Conservation (phyloP, 305 asterid species). For the Euphrasia arctica region DNA sequence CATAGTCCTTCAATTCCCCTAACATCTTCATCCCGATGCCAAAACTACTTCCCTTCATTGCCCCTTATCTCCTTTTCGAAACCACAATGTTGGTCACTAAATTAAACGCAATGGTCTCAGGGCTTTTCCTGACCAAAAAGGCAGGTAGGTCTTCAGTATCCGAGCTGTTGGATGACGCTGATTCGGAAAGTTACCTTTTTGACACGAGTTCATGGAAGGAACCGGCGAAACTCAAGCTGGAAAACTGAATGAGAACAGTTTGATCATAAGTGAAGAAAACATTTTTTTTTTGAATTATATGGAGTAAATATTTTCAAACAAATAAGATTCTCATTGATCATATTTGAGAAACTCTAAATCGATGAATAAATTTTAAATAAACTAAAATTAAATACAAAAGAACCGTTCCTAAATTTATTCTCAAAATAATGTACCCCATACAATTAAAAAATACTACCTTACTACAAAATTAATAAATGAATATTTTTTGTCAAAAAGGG, state of each 20-base stretch:
- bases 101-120: slow-evolving; percentile 1
- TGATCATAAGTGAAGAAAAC: not conserved
- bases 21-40: not conserved
- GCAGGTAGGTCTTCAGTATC: not conserved
- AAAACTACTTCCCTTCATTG: not conserved
- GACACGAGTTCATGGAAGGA: not conserved
- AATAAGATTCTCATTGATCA: no score
- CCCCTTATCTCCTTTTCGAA: slow-evolving; percentile 2
- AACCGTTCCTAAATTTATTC: no score
- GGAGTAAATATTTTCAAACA: no score
- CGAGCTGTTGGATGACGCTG: not conserved
- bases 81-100: slow-evolving; percentile 3
- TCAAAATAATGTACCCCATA: no score
- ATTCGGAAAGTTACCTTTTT: not conserved
- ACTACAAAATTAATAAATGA: no score
- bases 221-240: not conserved
- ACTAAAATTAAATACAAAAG: no score
- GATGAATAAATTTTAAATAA: no score
- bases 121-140: slow-evolving; percentile 2
- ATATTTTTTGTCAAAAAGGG: no score
- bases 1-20: not conserved
- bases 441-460: no score
- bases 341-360: no score
- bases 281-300: no score
- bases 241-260: not conserved